Base-by-base conservation (phyloP, 257 asterid species). In the Primulina eburnea region DNA sequence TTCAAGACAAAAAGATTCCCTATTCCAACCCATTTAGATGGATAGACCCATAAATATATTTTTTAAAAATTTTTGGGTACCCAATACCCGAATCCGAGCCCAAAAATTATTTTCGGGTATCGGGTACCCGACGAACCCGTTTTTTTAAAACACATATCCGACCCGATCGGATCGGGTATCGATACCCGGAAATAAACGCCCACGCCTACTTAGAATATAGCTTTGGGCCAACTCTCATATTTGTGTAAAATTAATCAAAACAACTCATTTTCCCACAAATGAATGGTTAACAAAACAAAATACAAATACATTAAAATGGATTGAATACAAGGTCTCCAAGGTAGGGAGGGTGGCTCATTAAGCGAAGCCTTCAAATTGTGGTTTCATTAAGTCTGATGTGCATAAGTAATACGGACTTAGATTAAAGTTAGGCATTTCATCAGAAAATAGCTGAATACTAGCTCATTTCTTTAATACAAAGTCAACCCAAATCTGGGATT, bases 1-100 rank as follows among this genome's bases (percentile, higher is more conserved):
- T 77, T 76, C 14, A 84, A 75, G 17, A 68, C 79, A 11, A 81
- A 82, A 29, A 81, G 82, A 79, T 75, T 84, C 71, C 82, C 67
- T 65, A 53, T 40, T 38, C 71, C 82, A 24, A 7, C 68, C 53
- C 7, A 8, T 29, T 21, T 21, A 21, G 24, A 21, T 21, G 24
- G 24, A 21, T 21, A 21, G 24, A 21, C 24, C 24, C 24, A 21
- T 21, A 21, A 21, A 21, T 21, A 21, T 21, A n/a, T 21, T 21
- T 21, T 21, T 21, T 21, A 0, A 0, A 21, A 21, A 21, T 21
- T 21, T 21, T 21, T 1, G 24, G 24, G 24, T 21, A 21, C 24
- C 24, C 24, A 21, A 21, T 21, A 21, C 24, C 24, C 24, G 24
- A 21, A 21, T 21, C 24, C 24, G 24, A 21, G 24, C 24, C 24